Evolutionary conservation across 2,329 filamentous ascomycete species (phyloP).

Genomic region (Stemphylium vesicarium): DNA sequence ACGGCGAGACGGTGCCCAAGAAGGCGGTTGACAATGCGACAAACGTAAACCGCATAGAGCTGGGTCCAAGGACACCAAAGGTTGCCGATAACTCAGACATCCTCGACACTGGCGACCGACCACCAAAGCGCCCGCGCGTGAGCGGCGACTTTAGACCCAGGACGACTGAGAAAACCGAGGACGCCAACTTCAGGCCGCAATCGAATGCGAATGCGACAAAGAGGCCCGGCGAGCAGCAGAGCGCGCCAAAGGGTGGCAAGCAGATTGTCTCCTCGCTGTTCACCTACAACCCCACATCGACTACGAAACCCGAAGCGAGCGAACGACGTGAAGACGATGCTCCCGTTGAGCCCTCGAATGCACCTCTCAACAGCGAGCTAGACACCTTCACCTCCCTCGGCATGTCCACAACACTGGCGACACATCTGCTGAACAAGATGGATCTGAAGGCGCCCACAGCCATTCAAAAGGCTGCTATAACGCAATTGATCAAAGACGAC

Average conservation of each 20-base stretch:
- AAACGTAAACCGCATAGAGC: slow-evolving; percentile 39
- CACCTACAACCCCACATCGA: slow-evolving; percentile 81
- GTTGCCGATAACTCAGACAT: slow-evolving; percentile 25
- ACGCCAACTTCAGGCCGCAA: slow-evolving; percentile 38
- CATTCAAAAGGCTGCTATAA: slow-evolving; percentile 89
- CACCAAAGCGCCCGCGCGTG: slow-evolving; percentile 44
- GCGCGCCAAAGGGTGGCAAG: slow-evolving; percentile 51
- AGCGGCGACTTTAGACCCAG: slow-evolving; percentile 49
- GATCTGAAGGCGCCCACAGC: slow-evolving; percentile 88
- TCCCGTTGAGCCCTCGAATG: slow-evolving; percentile 81
- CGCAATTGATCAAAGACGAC: slow-evolving; percentile 78
- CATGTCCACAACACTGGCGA: slow-evolving; percentile 78
- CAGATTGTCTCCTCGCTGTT: slow-evolving; percentile 91
- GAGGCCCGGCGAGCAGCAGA: slow-evolving; percentile 45
- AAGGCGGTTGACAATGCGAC: slow-evolving; percentile 30
- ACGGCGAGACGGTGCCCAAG: slow-evolving; percentile 34
- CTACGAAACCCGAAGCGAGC: slow-evolving; percentile 63
- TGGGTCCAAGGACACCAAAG: slow-evolving; percentile 31
- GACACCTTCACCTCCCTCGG: slow-evolving; percentile 88
- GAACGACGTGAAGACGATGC: slow-evolving; percentile 50
- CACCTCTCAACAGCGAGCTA: slow-evolving; percentile 81
- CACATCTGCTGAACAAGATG: slow-evolving; percentile 84
- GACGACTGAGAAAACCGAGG: slow-evolving; percentile 22
- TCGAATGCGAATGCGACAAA: slow-evolving; percentile 34
- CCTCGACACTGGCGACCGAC: slow-evolving; percentile 28